phyloP scores from a whole-genome alignment of 805 yeast genomes.

The Yamadazyma scolyti region DNA sequence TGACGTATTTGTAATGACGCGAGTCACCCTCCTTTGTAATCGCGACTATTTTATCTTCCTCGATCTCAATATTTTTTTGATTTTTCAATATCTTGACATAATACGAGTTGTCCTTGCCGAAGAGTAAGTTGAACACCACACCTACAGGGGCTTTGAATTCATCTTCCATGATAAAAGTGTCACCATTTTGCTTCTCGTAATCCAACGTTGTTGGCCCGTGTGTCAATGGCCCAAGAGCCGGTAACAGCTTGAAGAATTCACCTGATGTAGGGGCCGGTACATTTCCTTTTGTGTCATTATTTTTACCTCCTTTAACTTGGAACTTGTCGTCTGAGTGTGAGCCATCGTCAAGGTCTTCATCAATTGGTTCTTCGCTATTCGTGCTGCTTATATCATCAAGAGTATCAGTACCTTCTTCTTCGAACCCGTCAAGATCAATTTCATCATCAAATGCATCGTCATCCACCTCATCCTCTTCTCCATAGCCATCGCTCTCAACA shows the following conservation, averaged over 20 bases:
- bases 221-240: conserved; percentile 40
- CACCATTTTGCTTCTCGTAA: conserved; percentile 45
- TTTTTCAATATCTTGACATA: conserved; percentile 43
- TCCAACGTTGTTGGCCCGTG: conserved; percentile 49
- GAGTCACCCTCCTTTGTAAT: conserved; percentile 21
- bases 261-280: no score
- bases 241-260: conserved; percentile 32
- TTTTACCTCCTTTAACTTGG: conserved; percentile 3
- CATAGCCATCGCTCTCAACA: conserved; percentile 1
- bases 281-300: no score
- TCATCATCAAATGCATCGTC: conserved; percentile 2
- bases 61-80: conserved; percentile 64
- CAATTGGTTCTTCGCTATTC: neutral
- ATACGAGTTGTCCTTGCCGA: conserved; percentile 55
- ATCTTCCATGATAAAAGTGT: conserved; percentile 54
- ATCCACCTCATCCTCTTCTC: conserved; percentile 2
- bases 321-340: neutral
- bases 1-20: conserved; percentile 54
- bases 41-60: conserved; percentile 38
- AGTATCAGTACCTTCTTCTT: neutral
- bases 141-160: conserved; percentile 63
- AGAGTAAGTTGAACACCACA: conserved; percentile 52
- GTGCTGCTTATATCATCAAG: no score
- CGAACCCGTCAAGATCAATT: neutral
- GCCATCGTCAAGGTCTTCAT: neutral